phyloP scores from a whole-genome alignment of 208 protist species.

The Herpetomonas tarakana region DNA sequence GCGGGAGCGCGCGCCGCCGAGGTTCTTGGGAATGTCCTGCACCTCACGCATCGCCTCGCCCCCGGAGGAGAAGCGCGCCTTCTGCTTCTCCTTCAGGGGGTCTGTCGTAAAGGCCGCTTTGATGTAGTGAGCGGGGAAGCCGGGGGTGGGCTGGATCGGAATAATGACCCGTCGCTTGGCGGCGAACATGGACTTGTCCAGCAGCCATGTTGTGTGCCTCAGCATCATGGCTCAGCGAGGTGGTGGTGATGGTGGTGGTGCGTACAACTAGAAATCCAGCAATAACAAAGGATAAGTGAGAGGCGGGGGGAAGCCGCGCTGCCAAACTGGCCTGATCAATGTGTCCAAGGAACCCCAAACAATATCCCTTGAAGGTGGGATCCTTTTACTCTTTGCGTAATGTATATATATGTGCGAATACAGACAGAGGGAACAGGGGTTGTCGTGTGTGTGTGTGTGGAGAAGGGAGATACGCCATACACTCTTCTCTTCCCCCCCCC shows the following conservation, averaged over 20 bases:
- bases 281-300: background rate
- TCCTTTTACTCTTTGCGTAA: too few relatives aligned
- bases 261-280: constrained; percentile 1
- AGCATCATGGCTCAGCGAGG: constrained; percentile 33
- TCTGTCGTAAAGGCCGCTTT: constrained; percentile 86
- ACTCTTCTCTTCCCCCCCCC: too few relatives aligned
- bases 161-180: constrained; percentile 89
- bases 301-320: too few relatives aligned
- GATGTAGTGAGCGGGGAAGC: constrained; percentile 80
- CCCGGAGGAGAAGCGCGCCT: constrained; percentile 81
- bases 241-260: too few relatives aligned
- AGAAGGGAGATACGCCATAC: too few relatives aligned
- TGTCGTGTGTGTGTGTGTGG: too few relatives aligned
- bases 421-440: too few relatives aligned
- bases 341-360: too few relatives aligned
- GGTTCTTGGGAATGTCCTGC: constrained; percentile 76
- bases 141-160: constrained; percentile 82
- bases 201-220: constrained; percentile 32
- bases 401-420: too few relatives aligned
- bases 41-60: constrained; percentile 87
- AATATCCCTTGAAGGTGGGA: too few relatives aligned
- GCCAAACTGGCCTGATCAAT: too few relatives aligned
- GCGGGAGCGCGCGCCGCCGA: constrained; percentile 74
- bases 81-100: constrained; percentile 89
- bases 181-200: constrained; percentile 91